Conservation (phyloP, 2,329 filamentous ascomycete species). For the Coniella vitis region DNA sequence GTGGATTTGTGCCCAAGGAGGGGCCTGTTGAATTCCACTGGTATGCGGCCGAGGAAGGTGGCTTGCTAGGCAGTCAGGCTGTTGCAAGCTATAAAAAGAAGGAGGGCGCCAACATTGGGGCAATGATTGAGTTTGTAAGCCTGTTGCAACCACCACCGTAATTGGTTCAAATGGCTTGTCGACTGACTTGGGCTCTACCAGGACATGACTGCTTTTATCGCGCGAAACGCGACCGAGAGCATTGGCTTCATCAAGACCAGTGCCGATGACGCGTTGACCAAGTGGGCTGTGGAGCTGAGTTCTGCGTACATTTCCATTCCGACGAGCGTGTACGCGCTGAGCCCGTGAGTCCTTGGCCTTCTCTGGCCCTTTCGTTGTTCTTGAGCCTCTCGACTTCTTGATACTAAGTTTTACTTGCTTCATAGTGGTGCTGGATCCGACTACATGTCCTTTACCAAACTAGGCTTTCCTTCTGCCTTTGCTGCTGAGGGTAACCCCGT, state of each 20-base stretch:
- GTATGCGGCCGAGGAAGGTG: constrained; percentile 78
- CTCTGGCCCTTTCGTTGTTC: not conserved
- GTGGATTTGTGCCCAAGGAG: constrained; percentile 25
- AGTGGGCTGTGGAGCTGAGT: constrained; percentile 28
- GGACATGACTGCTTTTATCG: constrained; percentile 35
- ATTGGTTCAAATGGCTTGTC: not conserved
- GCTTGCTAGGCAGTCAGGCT: constrained; percentile 66
- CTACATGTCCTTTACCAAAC: constrained; percentile 33
- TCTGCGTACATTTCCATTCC: constrained; percentile 32
- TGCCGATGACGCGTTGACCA: constrained; percentile 29
- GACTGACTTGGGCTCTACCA: constrained; percentile 8
- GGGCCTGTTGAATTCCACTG: constrained; percentile 67
- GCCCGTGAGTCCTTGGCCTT: constrained; percentile 19
- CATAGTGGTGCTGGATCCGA: constrained; percentile 31
- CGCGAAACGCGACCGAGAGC: constrained; percentile 30
- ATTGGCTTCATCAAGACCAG: constrained; percentile 33
- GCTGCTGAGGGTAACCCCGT: constrained; percentile 32
- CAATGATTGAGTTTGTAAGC: constrained; percentile 58
- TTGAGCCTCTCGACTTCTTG: not conserved
- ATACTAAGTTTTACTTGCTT: not conserved
- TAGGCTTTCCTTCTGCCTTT: constrained; percentile 33
- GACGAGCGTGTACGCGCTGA: constrained; percentile 27
- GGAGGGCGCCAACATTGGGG: constrained; percentile 55
- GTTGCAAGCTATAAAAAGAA: constrained; percentile 63
- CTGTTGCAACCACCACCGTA: not conserved